phyloP scores from a whole-genome alignment of 257 asterid species.

The Salvia hispanica region DNA sequence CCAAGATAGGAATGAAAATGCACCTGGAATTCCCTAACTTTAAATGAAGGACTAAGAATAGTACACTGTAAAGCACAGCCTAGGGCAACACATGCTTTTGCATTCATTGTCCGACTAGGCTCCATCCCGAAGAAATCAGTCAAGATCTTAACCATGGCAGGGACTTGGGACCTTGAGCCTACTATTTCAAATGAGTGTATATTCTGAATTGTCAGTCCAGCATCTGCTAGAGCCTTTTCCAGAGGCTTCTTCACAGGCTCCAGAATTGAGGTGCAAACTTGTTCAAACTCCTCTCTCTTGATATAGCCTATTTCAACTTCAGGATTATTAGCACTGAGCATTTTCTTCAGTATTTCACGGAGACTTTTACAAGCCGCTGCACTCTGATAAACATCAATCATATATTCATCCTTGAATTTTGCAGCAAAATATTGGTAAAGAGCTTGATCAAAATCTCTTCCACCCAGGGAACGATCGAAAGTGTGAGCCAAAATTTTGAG shows the following conservation, averaged over 20 bases:
- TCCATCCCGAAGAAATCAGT: slow-evolving; percentile 86
- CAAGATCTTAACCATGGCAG: slow-evolving; percentile 77
- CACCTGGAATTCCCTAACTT: slow-evolving; percentile 95
- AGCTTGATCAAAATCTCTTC: slow-evolving; percentile 92
- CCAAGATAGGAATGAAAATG: neutral
- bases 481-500: slow-evolving; percentile 88
- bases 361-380: slow-evolving; percentile 73
- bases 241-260: slow-evolving; percentile 87
- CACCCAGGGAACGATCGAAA: slow-evolving; percentile 85
- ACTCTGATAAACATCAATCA: slow-evolving; percentile 86
- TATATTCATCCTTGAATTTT: slow-evolving; percentile 86
- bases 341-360: slow-evolving; percentile 54
- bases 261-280: slow-evolving; percentile 75
- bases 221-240: slow-evolving; percentile 88
- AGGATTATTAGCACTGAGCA: slow-evolving; percentile 85
- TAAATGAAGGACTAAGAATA: slow-evolving; percentile 81
- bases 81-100: slow-evolving; percentile 92
- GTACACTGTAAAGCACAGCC: slow-evolving; percentile 91
- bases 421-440: slow-evolving; percentile 88
- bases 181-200: slow-evolving; percentile 86
- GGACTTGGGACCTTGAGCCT: slow-evolving; percentile 95
- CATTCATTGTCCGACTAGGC: slow-evolving; percentile 97
- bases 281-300: slow-evolving; percentile 91
- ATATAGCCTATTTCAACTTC: slow-evolving; percentile 88
- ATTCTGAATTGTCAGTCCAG: slow-evolving; percentile 62